Evolutionary conservation across 1,139 yeast species (phyloP), one percentile per base, ranked within the genome.

Genomic region (Groenewaldozyma sp.): DNA sequence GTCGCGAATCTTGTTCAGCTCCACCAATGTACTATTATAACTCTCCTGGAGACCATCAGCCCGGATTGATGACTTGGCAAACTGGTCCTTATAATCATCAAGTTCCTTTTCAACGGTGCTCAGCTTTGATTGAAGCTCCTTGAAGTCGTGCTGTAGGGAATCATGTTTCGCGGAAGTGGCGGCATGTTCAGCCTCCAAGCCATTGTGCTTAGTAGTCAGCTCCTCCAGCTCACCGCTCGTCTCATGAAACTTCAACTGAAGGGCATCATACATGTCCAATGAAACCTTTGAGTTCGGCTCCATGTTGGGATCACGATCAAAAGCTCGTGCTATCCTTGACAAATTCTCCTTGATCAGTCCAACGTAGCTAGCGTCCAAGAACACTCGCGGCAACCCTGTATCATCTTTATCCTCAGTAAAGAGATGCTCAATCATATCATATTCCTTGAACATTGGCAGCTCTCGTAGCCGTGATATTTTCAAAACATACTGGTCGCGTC

Each of bases 311-410:
- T 77, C 86, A 49, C 78, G 82, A 38, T 77, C 78, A 31, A 91
- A 64, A 0, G 95, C 79, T 37, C 78, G 71, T 45, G 73, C 74
- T 28, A 91, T 75, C 40, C 95, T 68, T 14, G 73, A 63, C 48
- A 73, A 76, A 52, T 84, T 82, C 6, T 81, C 93, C 48, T 77
- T 80, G 37, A 91, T 63, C 41, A 86, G 62, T 3, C 66, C 65
- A 3, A 84, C 78, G 54, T 84, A 86, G 2, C 69, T 63, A 0
- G 72, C 55, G 47, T 79, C 82, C 53, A 91, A 81, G 50, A 73
- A 86, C 1, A 88, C 84, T 42, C 77, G 75, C 0, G 97, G 98
- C 29, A 88, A 67, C 1, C 98, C 98, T 1, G 94, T 78, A 2
- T 76, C 79, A 55, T 86, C 94, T 45, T 74, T 72, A 4, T 64